phyloP scores from a whole-genome alignment of 805 yeast species.

The Clavispora vitiphila region DNA sequence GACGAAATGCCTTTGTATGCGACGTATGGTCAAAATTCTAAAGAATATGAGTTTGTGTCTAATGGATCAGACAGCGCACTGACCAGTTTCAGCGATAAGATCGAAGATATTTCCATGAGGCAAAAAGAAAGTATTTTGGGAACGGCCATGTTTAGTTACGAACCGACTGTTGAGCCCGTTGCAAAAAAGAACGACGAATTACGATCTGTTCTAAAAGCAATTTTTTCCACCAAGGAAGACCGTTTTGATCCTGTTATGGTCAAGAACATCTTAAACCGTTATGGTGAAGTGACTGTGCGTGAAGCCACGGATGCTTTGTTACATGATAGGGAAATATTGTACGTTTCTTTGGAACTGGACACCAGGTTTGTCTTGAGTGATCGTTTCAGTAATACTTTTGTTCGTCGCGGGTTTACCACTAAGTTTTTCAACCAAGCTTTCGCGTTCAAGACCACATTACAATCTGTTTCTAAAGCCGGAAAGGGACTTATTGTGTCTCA shows the following conservation, averaged over 20 bases:
- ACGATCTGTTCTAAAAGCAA: conserved; percentile 45
- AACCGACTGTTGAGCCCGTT: conserved; percentile 9
- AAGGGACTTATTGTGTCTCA: conserved; percentile 54
- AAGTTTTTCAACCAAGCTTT: conserved; percentile 43
- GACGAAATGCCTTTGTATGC: conserved; percentile 36
- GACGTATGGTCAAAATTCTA: conserved; percentile 43
- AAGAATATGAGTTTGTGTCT: conserved; percentile 39
- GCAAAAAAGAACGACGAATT: conserved; percentile 26
- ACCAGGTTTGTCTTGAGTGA: conserved; percentile 57
- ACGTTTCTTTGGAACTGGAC: conserved; percentile 35
- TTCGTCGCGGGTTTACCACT: conserved; percentile 31
- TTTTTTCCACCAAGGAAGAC: conserved; percentile 51
- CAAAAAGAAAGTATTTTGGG: conserved; percentile 59
- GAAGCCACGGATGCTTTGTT: conserved; percentile 49
- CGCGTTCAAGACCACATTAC: conserved; percentile 39
- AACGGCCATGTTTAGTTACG: conserved; percentile 39
- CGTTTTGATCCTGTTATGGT: conserved; percentile 45
- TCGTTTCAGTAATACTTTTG: conserved; percentile 36
- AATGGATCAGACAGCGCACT: conserved; percentile 7
- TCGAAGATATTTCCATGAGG: conserved; percentile 59
- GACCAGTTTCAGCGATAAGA: conserved; percentile 23
- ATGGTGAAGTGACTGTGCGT: conserved; percentile 43
- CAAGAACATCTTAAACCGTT: conserved; percentile 38
- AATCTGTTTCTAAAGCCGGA: conserved; percentile 34
- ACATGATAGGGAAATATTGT: conserved; percentile 51